phyloP scores from a whole-genome alignment of 2,329 filamentous ascomycete genomes.

The Diaporthe helianthi region DNA sequence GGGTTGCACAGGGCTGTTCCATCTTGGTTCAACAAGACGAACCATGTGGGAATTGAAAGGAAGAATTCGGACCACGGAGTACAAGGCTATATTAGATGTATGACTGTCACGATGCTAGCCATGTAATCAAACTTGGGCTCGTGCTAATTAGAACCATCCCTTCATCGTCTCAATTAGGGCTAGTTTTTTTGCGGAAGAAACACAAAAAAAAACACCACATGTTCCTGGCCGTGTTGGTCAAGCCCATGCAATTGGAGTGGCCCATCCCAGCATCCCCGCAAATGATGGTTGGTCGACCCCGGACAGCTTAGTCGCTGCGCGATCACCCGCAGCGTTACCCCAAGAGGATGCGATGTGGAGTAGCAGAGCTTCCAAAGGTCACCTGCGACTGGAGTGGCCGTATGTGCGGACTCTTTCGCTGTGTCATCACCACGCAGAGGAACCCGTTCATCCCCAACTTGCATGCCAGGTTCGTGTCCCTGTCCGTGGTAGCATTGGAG shows the following conservation, averaged over 20 bases:
- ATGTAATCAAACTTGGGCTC: background rate
- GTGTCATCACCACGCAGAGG: background rate
- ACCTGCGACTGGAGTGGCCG: slow-evolving; percentile 9
- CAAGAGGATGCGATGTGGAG: slow-evolving; percentile 2
- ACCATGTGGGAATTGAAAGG: background rate
- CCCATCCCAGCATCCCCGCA: slow-evolving; percentile 22
- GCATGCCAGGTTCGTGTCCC: slow-evolving; percentile 15
- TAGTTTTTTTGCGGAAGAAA: slow-evolving; percentile 3
- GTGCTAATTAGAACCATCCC: background rate
- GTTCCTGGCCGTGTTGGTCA: slow-evolving; percentile 19
- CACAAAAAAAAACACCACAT: slow-evolving; percentile 20
- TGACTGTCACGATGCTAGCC: background rate
- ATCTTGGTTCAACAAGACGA: background rate
- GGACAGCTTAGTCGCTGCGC: slow-evolving; percentile 13
- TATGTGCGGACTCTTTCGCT: background rate
- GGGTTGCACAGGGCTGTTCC: slow-evolving; percentile 3
- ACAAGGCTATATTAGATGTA: background rate
- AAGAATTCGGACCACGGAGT: background rate
- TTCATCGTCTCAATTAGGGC: slow-evolving; percentile 15
- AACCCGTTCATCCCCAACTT: slow-evolving; percentile 13
- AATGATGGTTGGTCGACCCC: slow-evolving; percentile 12
- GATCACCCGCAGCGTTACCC: slow-evolving; percentile 12
- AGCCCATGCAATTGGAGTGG: slow-evolving; percentile 6
- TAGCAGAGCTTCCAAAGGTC: slow-evolving; percentile 17
- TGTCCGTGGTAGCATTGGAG: slow-evolving; percentile 23